Conservation (phyloP, 306 rosid genomes). For the Vigna unguiculata region DNA sequence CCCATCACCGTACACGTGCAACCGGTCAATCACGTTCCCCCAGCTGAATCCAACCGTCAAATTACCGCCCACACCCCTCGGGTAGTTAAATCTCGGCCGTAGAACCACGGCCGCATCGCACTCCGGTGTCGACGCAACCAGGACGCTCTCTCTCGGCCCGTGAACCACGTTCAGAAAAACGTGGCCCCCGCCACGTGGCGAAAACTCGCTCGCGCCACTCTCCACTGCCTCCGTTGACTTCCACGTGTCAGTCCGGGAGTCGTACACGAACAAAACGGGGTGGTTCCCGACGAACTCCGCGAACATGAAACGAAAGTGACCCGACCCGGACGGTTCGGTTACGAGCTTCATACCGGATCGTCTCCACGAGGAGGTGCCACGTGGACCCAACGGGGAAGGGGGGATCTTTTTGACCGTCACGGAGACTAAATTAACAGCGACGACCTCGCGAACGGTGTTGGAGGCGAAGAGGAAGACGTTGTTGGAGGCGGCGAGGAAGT, state of each 20-base stretch:
- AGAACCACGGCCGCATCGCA: constrained; percentile 39
- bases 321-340: constrained; percentile 47
- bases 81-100: constrained; percentile 53
- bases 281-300: constrained; percentile 59
- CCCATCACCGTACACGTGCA: constrained; percentile 76
- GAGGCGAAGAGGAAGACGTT: constrained; percentile 64
- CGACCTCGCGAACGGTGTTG: constrained; percentile 54
- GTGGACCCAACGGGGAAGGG: constrained; percentile 68
- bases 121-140: constrained; percentile 36
- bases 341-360: constrained; percentile 70
- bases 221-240: constrained; percentile 48
- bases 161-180: constrained; percentile 50
- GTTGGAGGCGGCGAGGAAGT: constrained; percentile 60
- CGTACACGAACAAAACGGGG: constrained; percentile 56
- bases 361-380: constrained; percentile 73
- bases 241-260: constrained; percentile 56
- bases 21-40: constrained; percentile 56
- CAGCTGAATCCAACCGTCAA: constrained; percentile 56
- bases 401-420: constrained; percentile 63
- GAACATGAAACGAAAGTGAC: constrained; percentile 57
- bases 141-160: constrained; percentile 54
- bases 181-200: constrained; percentile 45
- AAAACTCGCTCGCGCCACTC: background rate
- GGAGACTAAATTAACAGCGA: constrained; percentile 58
- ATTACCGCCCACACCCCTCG: background rate